Conservation (phyloP, 2,329 filamentous ascomycete genomes). For the Alternaria triticina region DNA sequence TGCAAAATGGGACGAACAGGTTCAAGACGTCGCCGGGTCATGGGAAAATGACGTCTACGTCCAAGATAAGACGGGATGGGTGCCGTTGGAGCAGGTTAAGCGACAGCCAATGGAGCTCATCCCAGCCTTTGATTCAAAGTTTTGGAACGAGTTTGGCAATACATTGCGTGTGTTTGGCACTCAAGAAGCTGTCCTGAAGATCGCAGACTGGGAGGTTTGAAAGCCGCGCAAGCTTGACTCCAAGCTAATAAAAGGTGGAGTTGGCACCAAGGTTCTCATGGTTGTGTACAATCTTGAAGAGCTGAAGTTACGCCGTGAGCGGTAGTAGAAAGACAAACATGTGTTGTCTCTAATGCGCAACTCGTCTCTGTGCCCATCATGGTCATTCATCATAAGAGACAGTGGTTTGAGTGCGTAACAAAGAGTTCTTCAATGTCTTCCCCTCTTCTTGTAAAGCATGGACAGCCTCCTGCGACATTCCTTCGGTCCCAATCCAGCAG, state of each 20-base stretch:
- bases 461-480: not conserved
- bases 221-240: not conserved
- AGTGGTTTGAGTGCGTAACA: not conserved
- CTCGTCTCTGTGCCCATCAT: not conserved
- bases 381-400: not conserved
- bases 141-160: conserved; percentile 67
- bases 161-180: conserved; percentile 67
- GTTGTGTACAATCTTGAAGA: not conserved
- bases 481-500: not conserved
- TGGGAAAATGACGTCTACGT: conserved; percentile 31
- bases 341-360: not conserved
- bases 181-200: conserved; percentile 51
- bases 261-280: not conserved
- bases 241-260: not conserved
- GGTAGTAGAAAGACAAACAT: not conserved
- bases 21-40: not conserved
- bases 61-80: conserved; percentile 28
- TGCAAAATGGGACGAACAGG: conserved; percentile 2
- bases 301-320: not conserved
- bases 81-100: conserved; percentile 23
- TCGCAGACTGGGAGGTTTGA: conserved; percentile 27
- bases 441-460: not conserved
- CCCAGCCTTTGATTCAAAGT: conserved; percentile 58
- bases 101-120: conserved; percentile 53
- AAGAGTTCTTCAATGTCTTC: not conserved